Base-by-base conservation (phyloP, 2,329 filamentous ascomycete genomes). In the Aspergillus fructus region DNA sequence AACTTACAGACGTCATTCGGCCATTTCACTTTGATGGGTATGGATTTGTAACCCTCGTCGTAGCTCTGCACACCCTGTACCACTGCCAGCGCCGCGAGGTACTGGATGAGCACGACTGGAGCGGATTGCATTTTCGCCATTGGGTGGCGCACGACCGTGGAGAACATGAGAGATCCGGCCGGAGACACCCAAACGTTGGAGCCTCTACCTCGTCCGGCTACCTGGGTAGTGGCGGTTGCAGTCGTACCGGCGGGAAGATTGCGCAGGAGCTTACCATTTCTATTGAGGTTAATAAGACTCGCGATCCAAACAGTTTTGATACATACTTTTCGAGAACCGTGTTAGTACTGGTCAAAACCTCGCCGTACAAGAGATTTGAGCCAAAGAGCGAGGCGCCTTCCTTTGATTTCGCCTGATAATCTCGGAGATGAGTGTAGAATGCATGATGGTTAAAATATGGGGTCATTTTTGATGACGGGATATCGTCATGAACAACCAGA, bases 151-250 rank as follows among this genome's bases (percentile, higher is more conserved):
- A 99, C 85, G 40, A 96, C 86, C 0, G 89, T 91, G 9, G 91
- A 96, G 76, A 96, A 94, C 71, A 97, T 89, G 5, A 97, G 81
- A 37, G 86, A 86, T 1, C 94, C 94, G 0, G 90, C 85, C 0
- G 94, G 94, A 0, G 93, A 91, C 4, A 99, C 86, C 94, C 94
- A 99, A 59, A 97, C 90, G 66, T 99, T 99, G 33, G 84, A 87
- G 4, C 94, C 94, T 9, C 94, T 88, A 7, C 94, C 94, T 39
- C 94, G 87, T 7, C 89, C 94, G 0, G 93, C 90, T 6, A 97
- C 81, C 73, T 97, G 93, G 0, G 89, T 91, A 0, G 92, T 94
- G 1, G 94, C 93, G 1, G 89, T 89, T 11, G 91, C 81, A 0
- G 93, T 96, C 71, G 96, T 92, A n/a, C 94, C 94, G 0, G 84